Evolutionary conservation across 2,329 filamentous ascomycete species (phyloP).

Genomic region (Ceratocystis harringtonii): DNA sequence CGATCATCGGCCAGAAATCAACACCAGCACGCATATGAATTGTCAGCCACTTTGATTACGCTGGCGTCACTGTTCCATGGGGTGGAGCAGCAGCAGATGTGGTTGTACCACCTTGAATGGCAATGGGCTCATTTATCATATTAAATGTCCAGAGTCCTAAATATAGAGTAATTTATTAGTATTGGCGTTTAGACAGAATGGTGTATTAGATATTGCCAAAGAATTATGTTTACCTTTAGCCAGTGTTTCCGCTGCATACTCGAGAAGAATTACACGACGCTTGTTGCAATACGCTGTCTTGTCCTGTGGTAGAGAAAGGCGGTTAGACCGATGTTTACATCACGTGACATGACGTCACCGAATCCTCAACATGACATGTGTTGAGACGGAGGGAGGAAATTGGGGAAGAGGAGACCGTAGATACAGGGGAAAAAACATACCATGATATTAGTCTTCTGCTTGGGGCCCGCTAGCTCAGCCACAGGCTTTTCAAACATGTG

Average conservation of each 20-base stretch:
- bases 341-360: conserved; percentile 13
- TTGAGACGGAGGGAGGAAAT: neutral
- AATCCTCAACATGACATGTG: neutral
- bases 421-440: conserved; percentile 5
- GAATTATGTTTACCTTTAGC: conserved; percentile 49
- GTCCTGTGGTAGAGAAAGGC: conserved; percentile 32
- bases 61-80: conserved; percentile 55
- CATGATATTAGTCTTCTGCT: conserved; percentile 94
- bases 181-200: no score
- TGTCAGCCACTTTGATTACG: neutral
- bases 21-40: neutral
- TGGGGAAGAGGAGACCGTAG: neutral
- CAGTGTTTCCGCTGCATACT: conserved; percentile 84
- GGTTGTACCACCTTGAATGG: conserved; percentile 1
- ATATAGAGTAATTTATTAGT: neutral
- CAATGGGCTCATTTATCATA: conserved; percentile 12
- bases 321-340: neutral
- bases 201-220: neutral
- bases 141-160: conserved; percentile 17
- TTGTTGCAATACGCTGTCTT: conserved; percentile 97
- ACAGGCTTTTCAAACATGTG: conserved; percentile 99
- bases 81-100: conserved; percentile 57
- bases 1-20: neutral
- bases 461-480: conserved; percentile 67
- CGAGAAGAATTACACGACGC: conserved; percentile 72